phyloP scores from a whole-genome alignment of 345 rosid species.

The Syzygium aromaticum region DNA sequence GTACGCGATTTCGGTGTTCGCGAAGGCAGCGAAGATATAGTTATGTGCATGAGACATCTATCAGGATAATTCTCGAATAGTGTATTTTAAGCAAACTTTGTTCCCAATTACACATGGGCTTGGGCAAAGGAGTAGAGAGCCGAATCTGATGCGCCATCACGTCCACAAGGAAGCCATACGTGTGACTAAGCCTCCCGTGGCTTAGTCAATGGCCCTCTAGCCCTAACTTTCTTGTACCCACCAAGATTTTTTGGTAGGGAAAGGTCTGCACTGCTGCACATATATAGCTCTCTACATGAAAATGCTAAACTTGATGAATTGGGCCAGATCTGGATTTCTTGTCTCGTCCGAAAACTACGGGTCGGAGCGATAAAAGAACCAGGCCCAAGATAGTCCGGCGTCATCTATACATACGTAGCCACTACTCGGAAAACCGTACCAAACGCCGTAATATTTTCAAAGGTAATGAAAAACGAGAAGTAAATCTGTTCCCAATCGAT shows the following conservation, averaged over 20 bases:
- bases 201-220: neutral
- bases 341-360: neutral
- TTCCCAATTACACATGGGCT: neutral
- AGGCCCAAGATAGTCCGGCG: neutral
- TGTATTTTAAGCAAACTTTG: neutral
- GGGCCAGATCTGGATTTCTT: neutral
- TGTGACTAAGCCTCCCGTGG: neutral
- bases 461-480: neutral
- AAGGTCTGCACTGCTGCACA: neutral
- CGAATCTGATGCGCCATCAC: no score
- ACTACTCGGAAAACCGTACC: fast-evolving
- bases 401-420: neutral
- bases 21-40: neutral
- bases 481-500: no score
- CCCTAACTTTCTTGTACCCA: neutral
- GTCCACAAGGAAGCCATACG: neutral
- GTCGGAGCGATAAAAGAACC: neutral
- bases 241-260: neutral
- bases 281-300: neutral
- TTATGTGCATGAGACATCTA: neutral
- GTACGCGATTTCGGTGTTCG: neutral
- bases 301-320: neutral
- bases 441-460: neutral
- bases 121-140: no score
- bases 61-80: neutral